Evolutionary conservation across 2,329 filamentous ascomycete genomes (phyloP), one percentile per base, ranked within the genome.

Genomic region (Pestalotiopsis sp.): DNA sequence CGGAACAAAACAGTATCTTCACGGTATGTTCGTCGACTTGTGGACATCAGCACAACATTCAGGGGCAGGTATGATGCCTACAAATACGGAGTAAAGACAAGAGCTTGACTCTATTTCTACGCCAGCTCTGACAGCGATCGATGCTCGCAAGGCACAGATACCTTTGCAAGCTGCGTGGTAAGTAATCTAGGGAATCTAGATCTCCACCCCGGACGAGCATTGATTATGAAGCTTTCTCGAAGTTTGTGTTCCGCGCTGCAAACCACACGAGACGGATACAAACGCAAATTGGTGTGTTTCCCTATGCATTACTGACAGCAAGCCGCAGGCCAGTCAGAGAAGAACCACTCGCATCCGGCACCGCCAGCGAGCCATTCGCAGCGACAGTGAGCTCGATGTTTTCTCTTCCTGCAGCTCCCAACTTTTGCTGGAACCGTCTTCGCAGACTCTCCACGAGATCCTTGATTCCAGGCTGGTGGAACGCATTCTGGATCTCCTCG

Each of bases 401-500:
- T 6, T 59, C 60, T 14, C 31, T 63, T 17, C n/a, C 62, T 27
- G 20, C 17, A 4, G n/a, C 3, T 13, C 27, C 41, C 17, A 25
- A 4, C 13, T 66, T 25, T 36, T 23, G 25, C 12, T n/a, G 45
- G 12, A 31, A 20, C n/a, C 64, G 31, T 11, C 64, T 13, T 20
- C 64, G 64, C 25, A 66, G 20, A 23, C 36, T 39, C 13, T 23
- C 11, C 3, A 31, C 23, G 6, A 66, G 7, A 66, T 56, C 61
- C 52, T 66, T 59, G 17, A 66, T 14, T 13, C 64, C 64, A 4
- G 57, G 64, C 14, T 66, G 64, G 14, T 80, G 79, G 68, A 87
- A 86, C 0, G 82, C 81, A 13, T 81, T 77, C 64, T 87, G 82
- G 62, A 87, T 87, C 58, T 82, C 79, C 64, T 86, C 84, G n/a